These are phyloP conservation scores for Penicillium sclerotigenum DNA, from an alignment of 2,329 filamentous ascomycete species.

Conservation along the genomic window DNA sequence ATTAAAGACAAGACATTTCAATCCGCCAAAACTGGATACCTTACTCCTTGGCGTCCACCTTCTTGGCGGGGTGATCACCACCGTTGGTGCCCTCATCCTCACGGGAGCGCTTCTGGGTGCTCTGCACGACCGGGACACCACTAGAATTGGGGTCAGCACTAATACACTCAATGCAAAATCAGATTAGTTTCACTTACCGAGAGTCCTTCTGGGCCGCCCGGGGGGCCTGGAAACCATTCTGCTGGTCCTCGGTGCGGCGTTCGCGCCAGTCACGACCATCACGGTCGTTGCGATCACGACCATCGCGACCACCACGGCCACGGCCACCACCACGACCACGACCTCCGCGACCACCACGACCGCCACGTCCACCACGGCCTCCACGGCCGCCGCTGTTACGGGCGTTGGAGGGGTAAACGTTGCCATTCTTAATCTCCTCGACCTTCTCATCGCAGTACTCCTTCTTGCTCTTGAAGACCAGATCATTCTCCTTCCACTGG, in stretches of 20 bases:
- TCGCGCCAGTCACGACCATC: constrained; percentile 45
- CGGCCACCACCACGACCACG: constrained; percentile 46
- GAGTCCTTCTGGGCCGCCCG: constrained; percentile 40
- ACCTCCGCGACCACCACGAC: constrained; percentile 37
- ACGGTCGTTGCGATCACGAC: constrained; percentile 27
- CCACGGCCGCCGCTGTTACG: constrained; percentile 43
- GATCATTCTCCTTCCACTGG: constrained; percentile 74
- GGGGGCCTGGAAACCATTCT: constrained; percentile 38
- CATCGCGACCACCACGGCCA: constrained; percentile 30
- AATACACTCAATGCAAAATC: not conserved
- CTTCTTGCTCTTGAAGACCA: constrained; percentile 82
- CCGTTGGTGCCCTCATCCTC: constrained; percentile 40
- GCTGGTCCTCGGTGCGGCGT: constrained; percentile 45
- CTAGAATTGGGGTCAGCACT: constrained; percentile 24
- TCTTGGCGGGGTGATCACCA: constrained; percentile 46
- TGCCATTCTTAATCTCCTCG: constrained; percentile 67
- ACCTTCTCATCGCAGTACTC: constrained; percentile 79
- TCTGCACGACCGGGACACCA: constrained; percentile 46
- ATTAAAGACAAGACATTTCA: constrained; percentile 9
- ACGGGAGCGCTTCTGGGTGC: constrained; percentile 47
- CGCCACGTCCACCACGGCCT: constrained; percentile 43
- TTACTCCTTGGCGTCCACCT: constrained; percentile 48
- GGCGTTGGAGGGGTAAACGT: constrained; percentile 53
- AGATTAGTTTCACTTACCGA: constrained; percentile 32
- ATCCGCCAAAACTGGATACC: not conserved